Evolutionary conservation across 148 eudicot species (phyloP).

Genomic region (Silene conica): DNA sequence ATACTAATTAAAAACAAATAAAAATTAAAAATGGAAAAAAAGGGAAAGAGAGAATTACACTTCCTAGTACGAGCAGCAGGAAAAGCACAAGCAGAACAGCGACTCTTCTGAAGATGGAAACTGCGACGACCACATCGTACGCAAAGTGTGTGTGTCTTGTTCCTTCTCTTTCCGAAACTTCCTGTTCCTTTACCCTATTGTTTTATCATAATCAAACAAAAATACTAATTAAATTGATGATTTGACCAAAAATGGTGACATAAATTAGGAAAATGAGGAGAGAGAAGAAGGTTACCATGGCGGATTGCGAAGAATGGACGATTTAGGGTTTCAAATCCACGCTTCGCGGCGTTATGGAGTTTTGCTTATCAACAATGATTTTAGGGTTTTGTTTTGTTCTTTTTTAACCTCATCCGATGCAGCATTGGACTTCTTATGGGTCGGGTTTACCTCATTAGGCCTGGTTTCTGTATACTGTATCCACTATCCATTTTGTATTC

Average conservation of each 20-base stretch:
- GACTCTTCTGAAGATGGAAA: slow-evolving; percentile 73
- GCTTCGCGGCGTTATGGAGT: not conserved
- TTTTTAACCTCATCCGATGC: too few relatives aligned
- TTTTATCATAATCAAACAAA: not conserved
- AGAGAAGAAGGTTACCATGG: not conserved
- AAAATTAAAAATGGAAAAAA: not conserved
- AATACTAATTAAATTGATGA: not conserved
- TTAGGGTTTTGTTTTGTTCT: not conserved
- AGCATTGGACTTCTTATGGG: too few relatives aligned
- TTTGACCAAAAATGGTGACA: not conserved
- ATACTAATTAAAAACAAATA: not conserved
- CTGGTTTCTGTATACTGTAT: too few relatives aligned
- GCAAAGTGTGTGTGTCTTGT: slow-evolving; percentile 84
- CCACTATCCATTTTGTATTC: too few relatives aligned
- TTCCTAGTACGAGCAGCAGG: slow-evolving; percentile 76
- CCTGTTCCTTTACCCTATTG: not conserved
- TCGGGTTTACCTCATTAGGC: too few relatives aligned
- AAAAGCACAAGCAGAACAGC: slow-evolving; percentile 47
- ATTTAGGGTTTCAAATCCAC: too few relatives aligned
- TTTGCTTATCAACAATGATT: too few relatives aligned
- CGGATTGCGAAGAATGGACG: not conserved
- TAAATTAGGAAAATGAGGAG: not conserved
- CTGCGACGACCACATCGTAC: slow-evolving; percentile 78
- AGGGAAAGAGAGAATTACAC: slow-evolving; percentile 31
- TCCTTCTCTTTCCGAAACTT: slow-evolving; percentile 30